Percentiles rank a stretch among this genome's conserved stretches.
phyloP scores from a whole-genome alignment of 2,329 filamentous ascomycete genomes.

The Orbilia blumenaviensis region DNA sequence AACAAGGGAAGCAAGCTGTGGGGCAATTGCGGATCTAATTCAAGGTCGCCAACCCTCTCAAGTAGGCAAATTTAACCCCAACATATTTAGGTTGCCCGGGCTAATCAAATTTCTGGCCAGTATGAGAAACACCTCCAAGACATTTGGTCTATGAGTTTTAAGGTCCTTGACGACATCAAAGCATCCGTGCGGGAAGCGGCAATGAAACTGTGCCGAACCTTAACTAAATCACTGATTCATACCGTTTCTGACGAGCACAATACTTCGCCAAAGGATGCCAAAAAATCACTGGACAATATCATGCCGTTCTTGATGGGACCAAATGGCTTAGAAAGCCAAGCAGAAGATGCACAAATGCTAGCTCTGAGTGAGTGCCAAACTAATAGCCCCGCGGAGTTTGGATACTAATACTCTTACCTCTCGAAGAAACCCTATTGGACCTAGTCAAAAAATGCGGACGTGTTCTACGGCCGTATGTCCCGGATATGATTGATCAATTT shows the following conservation, averaged over 20 bases:
- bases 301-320: constrained; percentile 90
- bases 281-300: constrained; percentile 77
- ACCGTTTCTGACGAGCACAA: constrained; percentile 56
- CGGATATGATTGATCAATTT: constrained; percentile 81
- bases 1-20: constrained; percentile 88
- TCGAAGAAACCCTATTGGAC: constrained; percentile 75
- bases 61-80: neutral
- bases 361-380: constrained; percentile 63
- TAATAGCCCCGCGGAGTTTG: neutral
- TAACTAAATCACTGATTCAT: constrained; percentile 85
- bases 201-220: constrained; percentile 78
- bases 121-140: constrained; percentile 86
- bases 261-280: constrained; percentile 56
- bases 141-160: constrained; percentile 86
- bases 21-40: constrained; percentile 85
- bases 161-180: constrained; percentile 96
- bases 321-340: constrained; percentile 86
- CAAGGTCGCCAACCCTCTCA: constrained; percentile 71
- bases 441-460: constrained; percentile 90
- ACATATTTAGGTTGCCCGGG: neutral
- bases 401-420: neutral
- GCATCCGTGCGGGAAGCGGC: constrained; percentile 84
- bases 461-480: constrained; percentile 79
- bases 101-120: constrained; percentile 62
- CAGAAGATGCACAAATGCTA: constrained; percentile 85